A percentile compares a stretch with the other conserved stretches of the same genome.
Evolutionary conservation across 1,139 yeast genomes (phyloP).

Genomic region (Geotrichum histeridarum): DNA sequence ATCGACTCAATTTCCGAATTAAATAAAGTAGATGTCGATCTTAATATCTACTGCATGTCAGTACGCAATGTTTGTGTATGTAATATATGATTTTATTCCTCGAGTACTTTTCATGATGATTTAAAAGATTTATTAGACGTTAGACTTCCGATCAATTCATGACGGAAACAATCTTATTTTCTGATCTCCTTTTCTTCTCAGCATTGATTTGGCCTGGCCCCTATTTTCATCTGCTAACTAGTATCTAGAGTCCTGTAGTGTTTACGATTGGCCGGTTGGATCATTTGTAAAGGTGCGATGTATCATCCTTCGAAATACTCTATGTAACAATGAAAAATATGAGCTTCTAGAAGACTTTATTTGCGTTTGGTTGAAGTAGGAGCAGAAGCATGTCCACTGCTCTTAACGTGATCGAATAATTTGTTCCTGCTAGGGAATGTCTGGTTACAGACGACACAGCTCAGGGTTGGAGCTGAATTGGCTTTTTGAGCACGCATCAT

Average conservation of each 20-base stretch:
- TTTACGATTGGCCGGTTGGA: too few species aligned
- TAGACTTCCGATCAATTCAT: conserved; percentile 48
- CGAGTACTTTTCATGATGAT: conserved; percentile 14
- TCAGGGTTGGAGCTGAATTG: conserved; percentile 31
- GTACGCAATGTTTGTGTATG: background rate
- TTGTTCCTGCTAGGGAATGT: conserved; percentile 64
- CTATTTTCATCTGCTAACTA: too few species aligned
- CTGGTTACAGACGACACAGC: conserved; percentile 59
- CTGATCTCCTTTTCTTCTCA: conserved; percentile 24
- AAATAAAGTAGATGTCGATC: too few species aligned
- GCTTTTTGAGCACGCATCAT: conserved; percentile 29
- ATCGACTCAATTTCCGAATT: too few species aligned
- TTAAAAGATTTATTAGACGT: conserved; percentile 38
- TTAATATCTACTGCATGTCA: too few species aligned
- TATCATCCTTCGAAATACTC: too few species aligned
- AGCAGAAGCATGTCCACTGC: conserved; percentile 58
- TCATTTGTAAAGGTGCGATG: too few species aligned
- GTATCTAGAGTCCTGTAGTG: too few species aligned
- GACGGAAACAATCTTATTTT: conserved; percentile 37
- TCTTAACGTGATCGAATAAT: conserved; percentile 68
- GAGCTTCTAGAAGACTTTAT: background rate
- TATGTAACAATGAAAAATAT: background rate
- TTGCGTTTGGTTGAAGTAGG: background rate
- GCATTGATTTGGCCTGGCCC: too few species aligned
- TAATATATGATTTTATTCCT: background rate